Percentiles rank a stretch among this genome's conserved stretches.
Conservation (phyloP, 139 green algal species). For the Micractinium sp. region DNA sequence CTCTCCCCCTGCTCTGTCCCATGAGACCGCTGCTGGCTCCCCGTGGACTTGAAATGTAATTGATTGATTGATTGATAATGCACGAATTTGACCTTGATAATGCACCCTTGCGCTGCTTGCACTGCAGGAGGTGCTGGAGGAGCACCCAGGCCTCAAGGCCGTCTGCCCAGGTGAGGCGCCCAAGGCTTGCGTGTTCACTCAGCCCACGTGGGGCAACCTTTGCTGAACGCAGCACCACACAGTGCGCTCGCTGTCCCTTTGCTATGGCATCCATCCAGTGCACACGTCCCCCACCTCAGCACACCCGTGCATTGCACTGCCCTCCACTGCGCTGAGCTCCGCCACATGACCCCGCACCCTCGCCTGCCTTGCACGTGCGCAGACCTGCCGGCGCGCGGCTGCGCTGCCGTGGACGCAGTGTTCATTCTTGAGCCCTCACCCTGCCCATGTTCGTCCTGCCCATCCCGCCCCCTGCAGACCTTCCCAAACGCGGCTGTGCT, state of each 20-base stretch:
- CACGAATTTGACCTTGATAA: too few relatives aligned
- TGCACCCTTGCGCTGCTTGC: not conserved
- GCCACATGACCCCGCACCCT: not conserved
- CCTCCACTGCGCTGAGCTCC: not conserved
- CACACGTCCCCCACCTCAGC: too few relatives aligned
- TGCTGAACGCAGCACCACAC: not conserved
- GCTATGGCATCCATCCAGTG: not conserved
- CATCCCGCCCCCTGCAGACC: not conserved
- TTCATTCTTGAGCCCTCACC: too few relatives aligned
- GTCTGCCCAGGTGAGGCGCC: not conserved
- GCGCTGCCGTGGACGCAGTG: not conserved
- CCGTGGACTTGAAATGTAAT: too few relatives aligned
- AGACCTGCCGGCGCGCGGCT: not conserved
- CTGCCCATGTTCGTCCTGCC: too few relatives aligned
- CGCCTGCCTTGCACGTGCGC: not conserved
- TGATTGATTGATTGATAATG: too few relatives aligned
- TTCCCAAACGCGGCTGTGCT: not conserved
- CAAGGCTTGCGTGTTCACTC: too few relatives aligned
- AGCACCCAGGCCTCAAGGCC: not conserved
- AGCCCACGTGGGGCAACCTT: too few relatives aligned
- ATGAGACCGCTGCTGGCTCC: too few relatives aligned
- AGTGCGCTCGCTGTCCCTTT: not conserved
- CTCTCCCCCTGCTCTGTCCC: too few relatives aligned
- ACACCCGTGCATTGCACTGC: not conserved
- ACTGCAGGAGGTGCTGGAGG: conserved; percentile 1